Evolutionary conservation across 1,284 basidiomycete species (phyloP).

Genomic region (Irpex lacteus): DNA sequence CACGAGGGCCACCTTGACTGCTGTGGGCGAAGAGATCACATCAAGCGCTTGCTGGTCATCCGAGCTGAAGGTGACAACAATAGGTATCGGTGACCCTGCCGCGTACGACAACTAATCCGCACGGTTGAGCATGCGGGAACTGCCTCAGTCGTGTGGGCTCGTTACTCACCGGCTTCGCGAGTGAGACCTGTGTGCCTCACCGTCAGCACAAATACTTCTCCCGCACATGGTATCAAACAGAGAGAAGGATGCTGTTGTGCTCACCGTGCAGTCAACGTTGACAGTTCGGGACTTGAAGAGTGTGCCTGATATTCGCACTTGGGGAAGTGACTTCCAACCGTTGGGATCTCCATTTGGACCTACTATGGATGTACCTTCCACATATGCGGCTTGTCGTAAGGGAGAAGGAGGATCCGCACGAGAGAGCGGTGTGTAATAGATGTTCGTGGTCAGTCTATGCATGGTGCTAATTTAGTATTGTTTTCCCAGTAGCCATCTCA

Average conservation of each 20-base stretch:
- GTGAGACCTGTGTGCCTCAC: constrained; percentile 37
- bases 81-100: constrained; percentile 46
- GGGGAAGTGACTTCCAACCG: constrained; percentile 33
- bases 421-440: constrained; percentile 33
- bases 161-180: constrained; percentile 50
- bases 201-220: not conserved
- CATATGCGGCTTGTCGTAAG: constrained; percentile 30
- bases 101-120: constrained; percentile 43
- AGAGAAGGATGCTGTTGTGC: constrained; percentile 19
- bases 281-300: constrained; percentile 31
- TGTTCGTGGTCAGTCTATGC: constrained; percentile 24
- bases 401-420: constrained; percentile 30
- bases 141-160: not conserved
- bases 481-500: constrained; percentile 1
- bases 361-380: constrained; percentile 25
- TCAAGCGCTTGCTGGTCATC: constrained; percentile 49
- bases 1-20: constrained; percentile 30
- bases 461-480: not conserved
- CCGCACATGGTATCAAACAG: not conserved
- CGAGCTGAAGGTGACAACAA: constrained; percentile 42
- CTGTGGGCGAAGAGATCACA: constrained; percentile 39
- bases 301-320: constrained; percentile 28
- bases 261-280: constrained; percentile 38
- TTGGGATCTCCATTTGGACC: constrained; percentile 32
- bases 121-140: not conserved